Base-by-base conservation (phyloP, 2,329 filamentous ascomycete genomes). In the Aureobasidium melanogenum region DNA sequence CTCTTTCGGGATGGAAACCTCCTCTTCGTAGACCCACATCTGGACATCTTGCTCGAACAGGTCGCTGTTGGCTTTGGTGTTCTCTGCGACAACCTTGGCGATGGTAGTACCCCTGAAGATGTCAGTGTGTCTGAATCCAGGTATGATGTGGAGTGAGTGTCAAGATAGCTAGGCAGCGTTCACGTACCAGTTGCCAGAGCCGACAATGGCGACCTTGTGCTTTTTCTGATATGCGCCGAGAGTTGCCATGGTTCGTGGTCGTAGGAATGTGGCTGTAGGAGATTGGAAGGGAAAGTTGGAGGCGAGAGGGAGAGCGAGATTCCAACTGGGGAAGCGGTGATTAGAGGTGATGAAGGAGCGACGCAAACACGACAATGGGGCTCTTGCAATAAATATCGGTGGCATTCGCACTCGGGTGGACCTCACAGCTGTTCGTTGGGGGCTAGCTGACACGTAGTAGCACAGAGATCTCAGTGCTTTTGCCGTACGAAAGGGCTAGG, bases 21-120 rank as follows among this genome's bases (percentile, higher is more conserved):
- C 84, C 75, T 99, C 94, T 76, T 99, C 94, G 72, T 86, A 97
- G 70, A 99, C 95, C 94, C 94, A 99, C 94, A 99, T 97, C 76
- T 96, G 90, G 57, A 99, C 91, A 64, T 91, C 81, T 73, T 87
- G 80, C 71, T 97, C 89, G 72, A 97, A 99, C 47, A 97, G 72
- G 32, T 91, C 83, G 10, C 86, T 82, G 76, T 96, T 81, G 66
- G 82, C 85, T 64, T 83, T 84, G 39, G 91, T 88, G 77, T 96
- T 99, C 76, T 99, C 93, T 68, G 92, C 92, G 57, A 97, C 84
- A 64, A 99, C 95, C 78, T 99, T 99, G 73, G 92, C 87, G 76
- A 99, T 97, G 63, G 94, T 96, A 63, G 91, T 96, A 69, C 94
- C 94, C 92, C 89, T 94, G 63, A 17, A 28, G 14, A 5, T 43